These are phyloP conservation scores for Nemania sp. DNA, from an alignment of 2,329 filamentous ascomycete genomes.

Conservation along the genomic window DNA sequence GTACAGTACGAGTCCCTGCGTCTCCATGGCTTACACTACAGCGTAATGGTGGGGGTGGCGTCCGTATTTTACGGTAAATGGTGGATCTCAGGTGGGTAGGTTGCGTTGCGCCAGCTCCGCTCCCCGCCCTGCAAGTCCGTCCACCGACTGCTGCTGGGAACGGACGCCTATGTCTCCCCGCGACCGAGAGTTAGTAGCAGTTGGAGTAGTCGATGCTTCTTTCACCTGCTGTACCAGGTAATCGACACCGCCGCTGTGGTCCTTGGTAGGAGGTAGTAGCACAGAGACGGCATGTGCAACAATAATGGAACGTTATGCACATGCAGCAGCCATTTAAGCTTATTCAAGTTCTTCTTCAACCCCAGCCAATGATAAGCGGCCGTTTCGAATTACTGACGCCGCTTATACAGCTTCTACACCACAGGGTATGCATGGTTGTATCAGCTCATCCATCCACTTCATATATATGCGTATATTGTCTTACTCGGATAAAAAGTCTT, in stretches of 20 bases:
- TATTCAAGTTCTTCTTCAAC: neutral
- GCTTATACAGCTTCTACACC: neutral
- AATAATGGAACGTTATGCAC: conserved; percentile 11
- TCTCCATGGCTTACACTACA: neutral
- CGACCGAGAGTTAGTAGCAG: neutral
- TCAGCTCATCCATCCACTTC: no score
- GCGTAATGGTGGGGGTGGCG: no score
- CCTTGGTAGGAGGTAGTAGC: neutral
- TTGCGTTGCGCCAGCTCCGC: no score
- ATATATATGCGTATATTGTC: no score
- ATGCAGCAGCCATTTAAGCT: conserved; percentile 13
- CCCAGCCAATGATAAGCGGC: conserved; percentile 7
- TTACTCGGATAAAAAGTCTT: no score
- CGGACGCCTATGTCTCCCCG: conserved; percentile 16
- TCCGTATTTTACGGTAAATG: conserved; percentile 19
- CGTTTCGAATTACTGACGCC: conserved; percentile 3
- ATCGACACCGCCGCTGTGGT: conserved; percentile 18
- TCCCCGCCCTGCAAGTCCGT: no score
- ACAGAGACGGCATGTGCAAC: neutral
- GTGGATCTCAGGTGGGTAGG: neutral
- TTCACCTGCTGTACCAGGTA: neutral
- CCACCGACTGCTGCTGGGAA: neutral
- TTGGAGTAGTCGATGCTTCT: no score
- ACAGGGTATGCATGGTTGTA: no score
- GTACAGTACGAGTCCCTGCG: no score